phyloP scores from a whole-genome alignment of 108 stramenopile genomes.

The Nitzschia sp. region DNA sequence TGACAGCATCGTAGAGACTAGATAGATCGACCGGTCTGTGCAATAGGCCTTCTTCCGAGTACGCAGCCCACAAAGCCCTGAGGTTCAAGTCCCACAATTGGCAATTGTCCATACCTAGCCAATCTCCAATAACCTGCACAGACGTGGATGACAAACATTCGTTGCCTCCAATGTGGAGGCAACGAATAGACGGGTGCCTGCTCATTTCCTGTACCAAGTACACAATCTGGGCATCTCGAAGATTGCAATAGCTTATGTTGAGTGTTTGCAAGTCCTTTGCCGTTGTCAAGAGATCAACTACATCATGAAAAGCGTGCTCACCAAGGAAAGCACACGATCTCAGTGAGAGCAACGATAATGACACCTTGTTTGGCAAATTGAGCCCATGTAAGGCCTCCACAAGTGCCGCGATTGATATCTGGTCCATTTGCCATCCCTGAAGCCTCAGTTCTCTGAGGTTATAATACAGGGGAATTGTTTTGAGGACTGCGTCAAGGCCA shows the following conservation, averaged over 20 bases:
- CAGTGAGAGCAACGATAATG: constrained; percentile 12
- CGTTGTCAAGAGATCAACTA: neutral
- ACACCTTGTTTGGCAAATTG: neutral
- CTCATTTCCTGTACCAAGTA: constrained; percentile 1
- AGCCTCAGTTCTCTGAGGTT: constrained; percentile 18
- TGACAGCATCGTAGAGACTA: constrained; percentile 3
- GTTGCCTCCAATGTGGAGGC: constrained; percentile 25
- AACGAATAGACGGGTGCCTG: neutral
- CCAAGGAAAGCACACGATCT: constrained; percentile 25
- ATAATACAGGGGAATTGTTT: constrained; percentile 2
- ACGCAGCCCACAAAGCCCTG: constrained; percentile 22
- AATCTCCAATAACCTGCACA: neutral
- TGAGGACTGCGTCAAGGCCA: constrained; percentile 25
- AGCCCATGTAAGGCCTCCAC: neutral
- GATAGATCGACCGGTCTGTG: constrained; percentile 18
- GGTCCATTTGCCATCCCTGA: constrained; percentile 36
- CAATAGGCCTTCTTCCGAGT: constrained; percentile 28
- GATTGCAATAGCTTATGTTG: constrained; percentile 24
- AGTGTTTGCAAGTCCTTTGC: constrained; percentile 10
- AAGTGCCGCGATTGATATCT: constrained; percentile 8
- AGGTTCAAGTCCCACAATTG: constrained; percentile 17
- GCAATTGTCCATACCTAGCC: constrained; percentile 7
- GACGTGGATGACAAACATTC: constrained; percentile 11
- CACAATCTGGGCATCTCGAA: constrained; percentile 19
- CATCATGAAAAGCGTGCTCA: constrained; percentile 3